Evolutionary conservation across 1,284 basidiomycete species (phyloP).

Genomic region (Ganoderma lucidum): DNA sequence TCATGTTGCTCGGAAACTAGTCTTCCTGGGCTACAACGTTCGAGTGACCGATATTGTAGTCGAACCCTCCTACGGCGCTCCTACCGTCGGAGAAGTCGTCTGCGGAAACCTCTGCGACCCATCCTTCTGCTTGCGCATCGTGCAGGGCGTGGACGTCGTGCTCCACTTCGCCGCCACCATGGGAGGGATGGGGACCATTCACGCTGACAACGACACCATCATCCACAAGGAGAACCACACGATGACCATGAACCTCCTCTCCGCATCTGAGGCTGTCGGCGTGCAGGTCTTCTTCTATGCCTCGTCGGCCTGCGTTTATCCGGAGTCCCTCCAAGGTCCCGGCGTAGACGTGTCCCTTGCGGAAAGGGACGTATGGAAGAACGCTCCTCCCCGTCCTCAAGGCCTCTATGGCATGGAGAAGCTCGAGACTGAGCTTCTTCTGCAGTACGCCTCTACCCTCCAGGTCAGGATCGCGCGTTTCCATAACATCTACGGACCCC

Average conservation of each 20-base stretch:
- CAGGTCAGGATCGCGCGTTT: slow-evolving; percentile 60
- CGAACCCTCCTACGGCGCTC: slow-evolving; percentile 37
- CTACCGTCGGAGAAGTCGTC: slow-evolving; percentile 47
- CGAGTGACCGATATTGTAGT: slow-evolving; percentile 53
- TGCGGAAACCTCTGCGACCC: slow-evolving; percentile 57
- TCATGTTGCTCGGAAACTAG: slow-evolving; percentile 53
- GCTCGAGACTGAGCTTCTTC: slow-evolving; percentile 56
- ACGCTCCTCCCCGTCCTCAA: slow-evolving; percentile 52
- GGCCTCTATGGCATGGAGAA: slow-evolving; percentile 69
- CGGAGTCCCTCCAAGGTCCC: slow-evolving; percentile 49
- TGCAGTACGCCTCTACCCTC: slow-evolving; percentile 46
- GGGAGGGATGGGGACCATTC: slow-evolving; percentile 71
- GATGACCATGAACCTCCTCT: slow-evolving; percentile 58
- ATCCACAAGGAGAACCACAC: slow-evolving; percentile 59
- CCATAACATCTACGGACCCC: slow-evolving; percentile 66
- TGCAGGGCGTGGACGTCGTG: slow-evolving; percentile 51
- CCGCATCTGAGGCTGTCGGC: slow-evolving; percentile 46
- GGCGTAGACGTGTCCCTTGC: slow-evolving; percentile 51
- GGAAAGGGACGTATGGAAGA: slow-evolving; percentile 53
- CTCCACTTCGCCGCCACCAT: slow-evolving; percentile 67
- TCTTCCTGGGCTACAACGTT: slow-evolving; percentile 43
- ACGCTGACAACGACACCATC: slow-evolving; percentile 53
- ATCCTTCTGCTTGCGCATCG: slow-evolving; percentile 46
- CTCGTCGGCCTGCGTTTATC: slow-evolving; percentile 68
- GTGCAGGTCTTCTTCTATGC: slow-evolving; percentile 60